Evolutionary conservation across 768 basidiomycete species (phyloP), one percentile per base, ranked within the genome.

Genomic region (Agaricus blazei): DNA sequence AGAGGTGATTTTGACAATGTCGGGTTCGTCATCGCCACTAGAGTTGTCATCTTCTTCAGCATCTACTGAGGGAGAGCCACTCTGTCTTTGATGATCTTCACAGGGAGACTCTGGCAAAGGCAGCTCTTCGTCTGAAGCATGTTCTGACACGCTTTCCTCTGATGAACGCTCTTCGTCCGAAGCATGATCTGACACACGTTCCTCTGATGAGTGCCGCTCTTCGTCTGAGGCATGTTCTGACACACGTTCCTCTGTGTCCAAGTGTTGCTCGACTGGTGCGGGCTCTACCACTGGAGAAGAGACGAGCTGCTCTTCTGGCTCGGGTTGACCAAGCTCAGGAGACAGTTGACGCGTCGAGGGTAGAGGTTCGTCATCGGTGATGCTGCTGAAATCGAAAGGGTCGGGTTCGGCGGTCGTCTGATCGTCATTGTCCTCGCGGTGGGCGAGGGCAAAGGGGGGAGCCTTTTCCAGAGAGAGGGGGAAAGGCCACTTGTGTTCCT

Each of bases 1-100:
- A 56, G 90, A 92, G 2, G 85, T 85, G 58, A 96, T 89, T 71
- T 90, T 87, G 59, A 97, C 83, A 4, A 95, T 72, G n/a, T 80
- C 80, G 12, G 73, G 68, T 48, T 82, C 31, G 1, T 31, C 79
- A 15, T 68, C 73, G 29, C 62, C 65, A 24, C 59, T 60, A 3
- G 62, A 58, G 40, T 60, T 63, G 4, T 62, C 65, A 24, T 71
- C 76, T 11, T 75, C 72, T 29, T 73, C 67, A 29, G 40, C 9
- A 9, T 8, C 6, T 15, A 24, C 11, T 7, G 34, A 12, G 50
- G 49, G 45, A 49, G 60, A 60, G 19, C 67, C 66, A 54, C 65
- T 68, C 14, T 36, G 59, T n/a, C 51, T 50, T 31, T 40, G 38
- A 31, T 59, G 56, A n/a, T 56, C 51, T 9, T 54, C 58, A 9